These are phyloP conservation scores for Scutellaria baicalensis DNA, from an alignment of 257 asterid genomes.

Conservation along the genomic window DNA sequence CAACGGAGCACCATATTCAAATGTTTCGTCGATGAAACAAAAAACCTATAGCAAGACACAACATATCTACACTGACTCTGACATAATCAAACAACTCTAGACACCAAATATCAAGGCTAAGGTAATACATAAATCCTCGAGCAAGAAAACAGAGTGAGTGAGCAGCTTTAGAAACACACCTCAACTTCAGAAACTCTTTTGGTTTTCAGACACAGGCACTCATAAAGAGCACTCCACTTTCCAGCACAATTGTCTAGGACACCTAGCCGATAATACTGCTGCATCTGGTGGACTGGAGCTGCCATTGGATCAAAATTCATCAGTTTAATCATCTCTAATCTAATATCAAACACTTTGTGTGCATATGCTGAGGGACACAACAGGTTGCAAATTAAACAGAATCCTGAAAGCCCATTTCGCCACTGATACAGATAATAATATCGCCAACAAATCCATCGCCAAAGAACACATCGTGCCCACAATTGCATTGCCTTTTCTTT, in stretches of 20 bases:
- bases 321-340: background rate
- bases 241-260: conserved; percentile 62
- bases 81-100: background rate
- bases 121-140: background rate
- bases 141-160: background rate
- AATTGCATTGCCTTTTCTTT: background rate
- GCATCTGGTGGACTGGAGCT: conserved; percentile 96
- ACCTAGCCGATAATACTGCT: conserved; percentile 84
- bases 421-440: background rate
- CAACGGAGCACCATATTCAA: background rate
- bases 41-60: background rate
- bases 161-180: conserved; percentile 30
- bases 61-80: background rate
- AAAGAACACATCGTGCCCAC: background rate
- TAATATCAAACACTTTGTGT: conserved; percentile 16
- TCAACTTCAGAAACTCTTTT: conserved; percentile 60
- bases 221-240: conserved; percentile 64
- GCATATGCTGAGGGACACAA: background rate
- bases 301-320: conserved; percentile 22
- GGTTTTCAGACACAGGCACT: conserved; percentile 78
- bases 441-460: background rate
- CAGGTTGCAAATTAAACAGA: background rate
- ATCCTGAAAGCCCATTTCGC: background rate
- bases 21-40: background rate
- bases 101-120: background rate